Percentiles rank a stretch among this genome's conserved stretches.
These are phyloP conservation scores for Phytophthora constricta DNA, from an alignment of 352 stramenopile genomes.

Conservation along the genomic window DNA sequence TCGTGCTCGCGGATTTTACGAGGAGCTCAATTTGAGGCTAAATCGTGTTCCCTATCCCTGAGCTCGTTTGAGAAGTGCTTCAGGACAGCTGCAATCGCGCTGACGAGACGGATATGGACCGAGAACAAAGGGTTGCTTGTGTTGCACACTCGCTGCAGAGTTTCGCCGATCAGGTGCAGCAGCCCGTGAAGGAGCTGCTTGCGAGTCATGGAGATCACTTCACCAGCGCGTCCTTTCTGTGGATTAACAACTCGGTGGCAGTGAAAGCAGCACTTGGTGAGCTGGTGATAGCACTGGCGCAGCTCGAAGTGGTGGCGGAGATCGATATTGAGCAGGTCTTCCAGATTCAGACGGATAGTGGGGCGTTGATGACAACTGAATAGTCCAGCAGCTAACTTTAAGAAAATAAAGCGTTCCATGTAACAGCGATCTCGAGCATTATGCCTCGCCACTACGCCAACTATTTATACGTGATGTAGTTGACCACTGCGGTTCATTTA, in stretches of 20 bases:
- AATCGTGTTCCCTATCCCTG: too few relatives aligned
- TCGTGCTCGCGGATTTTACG: too few relatives aligned
- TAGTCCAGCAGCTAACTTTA: too few relatives aligned
- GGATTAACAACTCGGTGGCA: constrained; percentile 74
- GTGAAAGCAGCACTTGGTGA: constrained; percentile 46
- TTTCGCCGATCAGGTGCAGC: constrained; percentile 56
- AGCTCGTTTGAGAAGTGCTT: constrained; percentile 10
- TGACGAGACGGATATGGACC: constrained; percentile 26
- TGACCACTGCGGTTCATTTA: too few relatives aligned
- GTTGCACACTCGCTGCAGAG: constrained; percentile 56
- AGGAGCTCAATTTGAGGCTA: too few relatives aligned
- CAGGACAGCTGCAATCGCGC: constrained; percentile 34
- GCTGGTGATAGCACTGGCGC: constrained; percentile 49
- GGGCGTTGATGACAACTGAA: neutral
- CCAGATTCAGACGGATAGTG: constrained; percentile 25
- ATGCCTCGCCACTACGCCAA: neutral
- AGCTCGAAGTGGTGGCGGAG: constrained; percentile 48
- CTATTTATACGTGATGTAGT: constrained; percentile 22
- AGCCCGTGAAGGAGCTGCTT: constrained; percentile 55
- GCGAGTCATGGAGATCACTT: constrained; percentile 35
- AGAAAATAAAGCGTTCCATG: too few relatives aligned
- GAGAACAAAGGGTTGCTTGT: constrained; percentile 45
- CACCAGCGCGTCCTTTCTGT: constrained; percentile 51
- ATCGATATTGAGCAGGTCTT: constrained; percentile 61
- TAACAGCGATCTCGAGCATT: too few relatives aligned